phyloP scores from a whole-genome alignment of 352 stramenopile species.

The Phytophthora pinifolia region DNA sequence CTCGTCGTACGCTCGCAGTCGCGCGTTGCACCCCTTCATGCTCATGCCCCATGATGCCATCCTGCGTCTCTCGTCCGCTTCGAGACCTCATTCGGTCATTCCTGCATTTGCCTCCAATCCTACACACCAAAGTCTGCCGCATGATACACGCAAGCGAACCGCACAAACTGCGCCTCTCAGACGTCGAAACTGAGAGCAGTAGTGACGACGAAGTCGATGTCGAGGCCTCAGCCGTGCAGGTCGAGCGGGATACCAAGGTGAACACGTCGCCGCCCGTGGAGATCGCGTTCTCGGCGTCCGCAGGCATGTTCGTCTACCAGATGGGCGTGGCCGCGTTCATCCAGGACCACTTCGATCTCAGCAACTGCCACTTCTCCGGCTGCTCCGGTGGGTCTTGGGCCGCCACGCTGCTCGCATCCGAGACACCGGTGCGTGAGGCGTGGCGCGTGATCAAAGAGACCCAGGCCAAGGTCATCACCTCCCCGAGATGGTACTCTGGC shows the following conservation, averaged over 20 bases:
- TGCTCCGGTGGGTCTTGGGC: constrained; percentile 36
- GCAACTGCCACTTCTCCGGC: constrained; percentile 35
- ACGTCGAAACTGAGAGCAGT: constrained; percentile 27
- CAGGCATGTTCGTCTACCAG: constrained; percentile 69
- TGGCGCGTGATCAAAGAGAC: constrained; percentile 58
- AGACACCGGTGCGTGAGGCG: constrained; percentile 46
- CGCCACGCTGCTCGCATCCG: constrained; percentile 43
- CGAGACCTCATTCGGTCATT: constrained; percentile 8
- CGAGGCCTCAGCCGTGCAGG: constrained; percentile 12
- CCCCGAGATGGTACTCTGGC: constrained; percentile 61
- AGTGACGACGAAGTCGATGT: constrained; percentile 40
- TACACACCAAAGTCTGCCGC: constrained; percentile 1
- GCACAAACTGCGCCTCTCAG: constrained; percentile 15
- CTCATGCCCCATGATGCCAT: neutral
- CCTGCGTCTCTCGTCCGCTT: neutral
- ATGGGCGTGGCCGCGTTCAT: constrained; percentile 73
- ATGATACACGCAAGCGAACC: constrained; percentile 11
- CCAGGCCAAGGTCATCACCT: constrained; percentile 41
- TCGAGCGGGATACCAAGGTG: constrained; percentile 3
- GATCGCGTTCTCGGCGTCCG: constrained; percentile 70
- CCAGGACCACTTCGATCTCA: constrained; percentile 55
- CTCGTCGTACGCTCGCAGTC: too few species aligned
- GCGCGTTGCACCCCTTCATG: constrained; percentile 5
- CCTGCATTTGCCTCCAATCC: neutral
- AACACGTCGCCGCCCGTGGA: constrained; percentile 37